These are phyloP conservation scores for Tylopilus sp. DNA, from an alignment of 768 basidiomycete species.

Conservation along the genomic window DNA sequence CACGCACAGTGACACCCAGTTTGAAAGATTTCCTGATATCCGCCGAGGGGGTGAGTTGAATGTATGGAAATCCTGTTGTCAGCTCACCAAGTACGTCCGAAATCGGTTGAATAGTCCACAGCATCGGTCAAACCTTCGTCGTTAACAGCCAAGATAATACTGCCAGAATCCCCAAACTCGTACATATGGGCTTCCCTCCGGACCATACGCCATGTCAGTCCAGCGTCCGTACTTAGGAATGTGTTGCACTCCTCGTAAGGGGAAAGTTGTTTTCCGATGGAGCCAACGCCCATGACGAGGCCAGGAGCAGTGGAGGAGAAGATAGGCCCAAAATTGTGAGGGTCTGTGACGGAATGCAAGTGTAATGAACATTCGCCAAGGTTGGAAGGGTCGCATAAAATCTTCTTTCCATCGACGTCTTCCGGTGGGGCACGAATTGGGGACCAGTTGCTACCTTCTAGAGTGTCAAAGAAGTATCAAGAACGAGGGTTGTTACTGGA, in stretches of 20 bases:
- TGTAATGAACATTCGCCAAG: conserved; percentile 74
- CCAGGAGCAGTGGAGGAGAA: conserved; percentile 96
- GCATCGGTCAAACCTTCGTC: conserved; percentile 76
- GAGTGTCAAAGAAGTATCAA: neutral
- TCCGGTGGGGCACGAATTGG: conserved; percentile 55
- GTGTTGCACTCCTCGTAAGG: conserved; percentile 89
- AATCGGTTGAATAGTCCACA: conserved; percentile 76
- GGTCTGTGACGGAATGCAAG: conserved; percentile 86
- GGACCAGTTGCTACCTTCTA: conserved; percentile 67
- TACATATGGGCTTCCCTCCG: conserved; percentile 81
- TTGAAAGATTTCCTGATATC: conserved; percentile 61
- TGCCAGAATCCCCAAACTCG: conserved; percentile 91
- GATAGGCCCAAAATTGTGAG: conserved; percentile 91
- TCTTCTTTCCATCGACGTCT: conserved; percentile 59
- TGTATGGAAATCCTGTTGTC: neutral
- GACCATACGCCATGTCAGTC: conserved; percentile 81
- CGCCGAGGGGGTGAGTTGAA: neutral
- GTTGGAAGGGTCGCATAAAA: conserved; percentile 59
- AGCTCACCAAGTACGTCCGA: conserved; percentile 81
- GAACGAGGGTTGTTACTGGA: neutral
- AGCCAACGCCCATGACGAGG: conserved; percentile 95
- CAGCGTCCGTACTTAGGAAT: conserved; percentile 89
- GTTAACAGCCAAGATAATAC: conserved; percentile 75
- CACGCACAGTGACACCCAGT: conserved; percentile 66
- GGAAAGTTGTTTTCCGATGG: conserved; percentile 62